Conservation (phyloP, 352 stramenopile species). For the Phytophthora tentaculata region DNA sequence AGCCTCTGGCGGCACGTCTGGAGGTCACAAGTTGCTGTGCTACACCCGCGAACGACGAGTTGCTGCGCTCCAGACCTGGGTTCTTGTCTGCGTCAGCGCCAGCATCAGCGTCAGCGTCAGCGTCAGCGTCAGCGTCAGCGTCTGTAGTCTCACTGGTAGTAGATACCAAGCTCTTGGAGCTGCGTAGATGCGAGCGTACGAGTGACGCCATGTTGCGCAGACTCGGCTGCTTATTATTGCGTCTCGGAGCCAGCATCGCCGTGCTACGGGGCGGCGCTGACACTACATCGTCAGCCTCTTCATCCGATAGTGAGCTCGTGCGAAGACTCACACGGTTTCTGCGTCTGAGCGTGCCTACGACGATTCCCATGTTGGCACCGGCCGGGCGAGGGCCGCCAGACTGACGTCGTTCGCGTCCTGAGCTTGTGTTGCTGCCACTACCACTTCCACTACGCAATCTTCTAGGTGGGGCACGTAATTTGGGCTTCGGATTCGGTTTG, state of each 20-base stretch:
- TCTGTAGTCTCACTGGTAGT: conserved; percentile 6
- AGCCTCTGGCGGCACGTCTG: conserved; percentile 69
- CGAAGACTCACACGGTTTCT: conserved; percentile 35
- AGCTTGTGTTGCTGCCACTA: conserved; percentile 47
- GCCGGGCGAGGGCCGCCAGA: conserved; percentile 26
- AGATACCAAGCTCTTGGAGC: conserved; percentile 34
- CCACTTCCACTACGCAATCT: conserved; percentile 63
- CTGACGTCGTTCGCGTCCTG: conserved; percentile 22
- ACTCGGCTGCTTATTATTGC: conserved; percentile 54
- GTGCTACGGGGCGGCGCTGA: conserved; percentile 13
- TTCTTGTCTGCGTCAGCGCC: conserved; percentile 9
- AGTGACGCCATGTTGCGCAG: conserved; percentile 70
- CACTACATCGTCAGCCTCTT: conserved; percentile 36
- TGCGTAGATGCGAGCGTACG: conserved; percentile 66
- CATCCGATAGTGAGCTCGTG: conserved; percentile 39
- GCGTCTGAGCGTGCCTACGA: conserved; percentile 47
- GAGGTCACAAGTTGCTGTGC: conserved; percentile 79
- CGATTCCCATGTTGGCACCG: conserved; percentile 48
- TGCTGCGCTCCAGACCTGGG: conserved; percentile 31
- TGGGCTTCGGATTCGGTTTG: conserved; percentile 25
- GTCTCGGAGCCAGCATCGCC: conserved; percentile 16
- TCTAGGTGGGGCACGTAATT: conserved; percentile 38
- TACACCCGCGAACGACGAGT: conserved; percentile 73
- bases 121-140: not conserved
- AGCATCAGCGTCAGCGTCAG: not conserved